A percentile compares a stretch with the other conserved stretches of the same genome.
Evolutionary conservation across 305 asterid species (phyloP).

Genomic region (Coffea humblotiana): DNA sequence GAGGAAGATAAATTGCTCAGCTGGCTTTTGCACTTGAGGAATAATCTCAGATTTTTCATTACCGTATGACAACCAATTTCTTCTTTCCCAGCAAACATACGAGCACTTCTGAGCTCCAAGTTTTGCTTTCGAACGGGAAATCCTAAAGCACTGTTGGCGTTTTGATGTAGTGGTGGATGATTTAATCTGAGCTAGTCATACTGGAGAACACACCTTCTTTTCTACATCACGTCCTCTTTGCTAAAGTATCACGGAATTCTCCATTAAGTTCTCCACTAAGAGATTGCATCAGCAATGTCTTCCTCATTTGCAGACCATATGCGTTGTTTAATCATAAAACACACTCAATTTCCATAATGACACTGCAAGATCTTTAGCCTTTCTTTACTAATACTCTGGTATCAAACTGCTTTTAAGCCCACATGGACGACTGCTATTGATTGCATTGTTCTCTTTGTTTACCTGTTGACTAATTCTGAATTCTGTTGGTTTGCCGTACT

Average conservation of each 20-base stretch:
- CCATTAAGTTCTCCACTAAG: conserved; percentile 27
- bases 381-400: background rate
- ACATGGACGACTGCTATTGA: conserved; percentile 11
- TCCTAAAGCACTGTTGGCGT: background rate
- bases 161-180: conserved; percentile 13
- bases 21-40: background rate
- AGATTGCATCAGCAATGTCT: conserved; percentile 32
- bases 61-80: background rate
- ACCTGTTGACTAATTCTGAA: conserved; percentile 6
- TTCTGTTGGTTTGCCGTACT: conserved; percentile 16
- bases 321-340: background rate
- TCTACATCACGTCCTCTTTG: conserved; percentile 5
- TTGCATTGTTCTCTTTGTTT: conserved; percentile 1
- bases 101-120: background rate
- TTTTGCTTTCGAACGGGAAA: background rate
- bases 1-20: background rate
- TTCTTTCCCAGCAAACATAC: background rate
- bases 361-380: background rate
- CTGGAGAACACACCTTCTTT: background rate
- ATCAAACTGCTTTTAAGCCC: background rate
- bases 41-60: background rate
- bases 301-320: background rate
- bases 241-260: conserved; percentile 27
- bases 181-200: background rate
- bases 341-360: background rate